Percentiles rank a stretch among this genome's conserved stretches.
Evolutionary conservation across 2,329 filamentous ascomycete species (phyloP).

Genomic region (Catunica adiposa): DNA sequence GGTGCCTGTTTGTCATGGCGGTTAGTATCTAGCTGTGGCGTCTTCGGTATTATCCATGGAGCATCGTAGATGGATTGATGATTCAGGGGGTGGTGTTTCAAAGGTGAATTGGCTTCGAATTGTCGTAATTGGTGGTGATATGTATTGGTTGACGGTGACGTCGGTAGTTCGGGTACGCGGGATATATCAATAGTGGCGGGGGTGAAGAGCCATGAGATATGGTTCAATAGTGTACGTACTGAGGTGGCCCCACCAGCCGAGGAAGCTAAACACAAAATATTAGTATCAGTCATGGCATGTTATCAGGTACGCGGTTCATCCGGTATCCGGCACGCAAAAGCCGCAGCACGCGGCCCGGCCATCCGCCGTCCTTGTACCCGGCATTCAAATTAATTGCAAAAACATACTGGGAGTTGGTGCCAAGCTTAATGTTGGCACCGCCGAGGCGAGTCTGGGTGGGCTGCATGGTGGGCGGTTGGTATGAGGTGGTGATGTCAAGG

Average conservation of each 20-base stretch:
- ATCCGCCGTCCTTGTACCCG: neutral
- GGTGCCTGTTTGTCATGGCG: slow-evolving; percentile 28
- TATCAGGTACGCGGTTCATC: neutral
- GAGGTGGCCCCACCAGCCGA: slow-evolving; percentile 15
- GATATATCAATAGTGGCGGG: neutral
- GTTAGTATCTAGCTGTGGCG: neutral
- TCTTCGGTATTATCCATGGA: neutral
- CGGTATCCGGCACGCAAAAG: neutral
- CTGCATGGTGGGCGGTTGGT: slow-evolving; percentile 25
- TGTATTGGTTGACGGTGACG: neutral
- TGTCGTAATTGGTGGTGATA: neutral
- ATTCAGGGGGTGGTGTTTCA: neutral
- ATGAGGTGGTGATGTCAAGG: neutral
- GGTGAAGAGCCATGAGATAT: neutral
- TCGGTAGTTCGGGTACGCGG: neutral
- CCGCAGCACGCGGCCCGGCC: neutral
- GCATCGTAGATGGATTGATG: too few species aligned
- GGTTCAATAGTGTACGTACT: slow-evolving; percentile 11
- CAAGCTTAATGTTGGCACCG: slow-evolving; percentile 17
- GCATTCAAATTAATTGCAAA: neutral
- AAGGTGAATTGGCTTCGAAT: neutral
- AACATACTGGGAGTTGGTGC: slow-evolving; percentile 15
- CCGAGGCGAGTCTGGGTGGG: slow-evolving; percentile 29
- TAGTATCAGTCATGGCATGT: neutral
- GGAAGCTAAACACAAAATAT: slow-evolving; percentile 7